Evolutionary conservation across 1,139 yeast genomes (phyloP), one percentile per base, ranked within the genome.

Genomic region (Yamadazyma atlantica): DNA sequence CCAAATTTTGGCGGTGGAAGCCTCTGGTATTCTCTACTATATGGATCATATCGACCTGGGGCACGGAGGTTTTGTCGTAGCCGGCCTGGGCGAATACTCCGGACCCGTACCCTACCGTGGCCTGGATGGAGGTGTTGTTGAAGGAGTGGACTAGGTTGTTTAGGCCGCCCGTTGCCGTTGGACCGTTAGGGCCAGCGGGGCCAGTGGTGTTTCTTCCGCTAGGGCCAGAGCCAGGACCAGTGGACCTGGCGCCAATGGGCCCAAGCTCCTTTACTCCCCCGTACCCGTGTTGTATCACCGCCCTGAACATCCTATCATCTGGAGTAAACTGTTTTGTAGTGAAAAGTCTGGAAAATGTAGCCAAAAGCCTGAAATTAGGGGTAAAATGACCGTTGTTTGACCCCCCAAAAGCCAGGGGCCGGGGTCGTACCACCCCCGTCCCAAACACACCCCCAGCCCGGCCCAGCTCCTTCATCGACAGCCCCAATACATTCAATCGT

Each of bases 61-160:
- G 43, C 7, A 18, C 33, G 16, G 33, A 62, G n/a, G 10, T 17
- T 52, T 49, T 45, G 16, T 64, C 59, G 21, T 79, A 77, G 4
- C 89, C 89, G 3, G 51, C 53, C 58, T 94, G 98, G 22, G 81
- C 75, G 50, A 94, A 85, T 0, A 94, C 96, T 3, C 96, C 97
- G 7, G 95, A 85, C 1, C 99, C 99, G 59, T 94, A 94, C 0
- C 97, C 99, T 59, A 90, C 46, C 10, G 54, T 42, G 4, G 29
- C 7, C 15, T 15, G 6, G 15, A 28, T 28, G 26, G 8, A 4
- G 22, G 6, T 4, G 13, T 26, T 26, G 15, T 12, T 14, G 17
- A 26, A 26, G 17, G 8, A 4, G 4, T 11, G 15, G 16, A 26
- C 13, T 4, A 26, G 11, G 13, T n/a, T n/a, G 11, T 24, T 24